Evolutionary conservation across 2,329 filamentous ascomycete species (phyloP), one percentile per base, ranked within the genome.

Genomic region (Rhynchosporium agropyri): DNA sequence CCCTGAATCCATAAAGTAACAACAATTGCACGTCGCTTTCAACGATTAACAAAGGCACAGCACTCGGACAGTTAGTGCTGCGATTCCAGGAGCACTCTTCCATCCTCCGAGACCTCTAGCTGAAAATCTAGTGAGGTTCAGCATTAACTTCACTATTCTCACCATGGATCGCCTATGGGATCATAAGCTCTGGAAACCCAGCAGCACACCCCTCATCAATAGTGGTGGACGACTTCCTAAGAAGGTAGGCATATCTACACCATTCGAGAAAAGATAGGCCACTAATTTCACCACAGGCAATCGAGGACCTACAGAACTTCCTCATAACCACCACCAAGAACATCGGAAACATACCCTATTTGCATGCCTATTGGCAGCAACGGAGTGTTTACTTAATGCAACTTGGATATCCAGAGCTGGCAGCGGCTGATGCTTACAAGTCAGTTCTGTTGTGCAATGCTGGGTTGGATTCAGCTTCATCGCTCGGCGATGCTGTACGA

Each of bases 391-490:
- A 31, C 3, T 49, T 65, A 29, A 7, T 62, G 3, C 13, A 51
- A 15, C n/a, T 66, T 3, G 60, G 57, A 2, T 66, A 49, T 40
- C 60, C 63, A 5, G 63, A 66, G 38, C 63, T 66, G 3, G 60
- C 56, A 2, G 63, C 63, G n/a, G 20, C 46, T 4, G 63, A 65
- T 63, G 60, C 65, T 29, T 65, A 63, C 43, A 66, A 65, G 26
- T 53, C 60, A 1, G 56, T 65, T n/a, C 0, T 65, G 33, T 45
- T 65, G 9, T 61, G 20, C n/a, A 42, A 38, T 20, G 42, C 53
- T 29, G 56, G 42, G 1, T 36, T 64, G n/a, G 53, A 63, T 20
- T 26, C 8, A 38, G 38, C 4, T 13, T 38, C 40, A 4, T 6
- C 49, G n/a, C 31, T 61, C 26, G 61, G 56, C 6, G 49, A 59